Evolutionary conservation across 495 filamentous ascomycete genomes (phyloP).

Genomic region (Tuber indicum): DNA sequence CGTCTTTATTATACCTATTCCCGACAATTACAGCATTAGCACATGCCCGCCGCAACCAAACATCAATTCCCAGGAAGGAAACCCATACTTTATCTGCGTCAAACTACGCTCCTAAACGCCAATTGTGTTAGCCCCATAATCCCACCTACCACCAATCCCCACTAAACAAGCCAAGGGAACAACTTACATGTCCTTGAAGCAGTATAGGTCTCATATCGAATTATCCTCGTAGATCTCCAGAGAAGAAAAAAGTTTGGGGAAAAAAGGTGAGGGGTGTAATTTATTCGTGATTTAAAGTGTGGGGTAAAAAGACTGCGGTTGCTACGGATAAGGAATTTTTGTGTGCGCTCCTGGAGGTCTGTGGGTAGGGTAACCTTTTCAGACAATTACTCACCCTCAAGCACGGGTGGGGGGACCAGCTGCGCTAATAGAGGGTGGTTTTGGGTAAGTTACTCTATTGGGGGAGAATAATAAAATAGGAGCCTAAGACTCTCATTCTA

Average conservation of each 20-base stretch:
- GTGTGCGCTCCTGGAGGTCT: background rate
- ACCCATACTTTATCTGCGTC: slow-evolving; percentile 83
- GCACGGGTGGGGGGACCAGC: background rate
- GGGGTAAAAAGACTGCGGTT: slow-evolving; percentile 4
- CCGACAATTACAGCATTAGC: slow-evolving; percentile 23
- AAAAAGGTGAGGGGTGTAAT: background rate
- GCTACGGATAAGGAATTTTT: background rate
- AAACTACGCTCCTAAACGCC: slow-evolving; percentile 74
- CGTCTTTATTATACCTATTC: slow-evolving; percentile 75
- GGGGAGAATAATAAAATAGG: background rate
- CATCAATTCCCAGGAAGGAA: background rate
- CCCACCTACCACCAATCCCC: background rate
- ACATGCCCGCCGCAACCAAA: background rate
- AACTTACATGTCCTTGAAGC: slow-evolving; percentile 78
- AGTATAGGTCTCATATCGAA: slow-evolving; percentile 86
- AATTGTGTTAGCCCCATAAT: background rate
- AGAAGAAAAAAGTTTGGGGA: background rate
- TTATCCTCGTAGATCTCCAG: background rate
- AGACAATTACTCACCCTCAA: background rate
- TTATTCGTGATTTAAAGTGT: background rate
- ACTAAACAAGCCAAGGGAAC: background rate
- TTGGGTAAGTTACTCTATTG: background rate
- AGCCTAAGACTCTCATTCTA: background rate
- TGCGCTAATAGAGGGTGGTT: background rate
- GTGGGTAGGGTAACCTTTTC: background rate